Conservation (phyloP, 164 flowering plant genomes). For the Kingdonia uniflora region DNA sequence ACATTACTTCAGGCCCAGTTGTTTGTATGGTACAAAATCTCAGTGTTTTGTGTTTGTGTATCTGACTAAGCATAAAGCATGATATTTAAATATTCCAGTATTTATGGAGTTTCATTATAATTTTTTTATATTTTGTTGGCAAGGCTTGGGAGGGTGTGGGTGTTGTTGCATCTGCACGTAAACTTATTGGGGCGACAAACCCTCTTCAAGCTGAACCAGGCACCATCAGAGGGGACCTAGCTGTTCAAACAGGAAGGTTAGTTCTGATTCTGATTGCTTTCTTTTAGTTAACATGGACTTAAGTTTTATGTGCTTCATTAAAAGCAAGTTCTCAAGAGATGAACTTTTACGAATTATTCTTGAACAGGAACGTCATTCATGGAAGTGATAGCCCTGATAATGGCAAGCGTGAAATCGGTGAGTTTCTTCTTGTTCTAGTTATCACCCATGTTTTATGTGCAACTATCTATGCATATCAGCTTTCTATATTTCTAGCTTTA, state of each 20-base stretch:
- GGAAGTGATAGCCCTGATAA: conserved; percentile 99
- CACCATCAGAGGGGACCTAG: conserved; percentile 94
- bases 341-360: too few relatives aligned
- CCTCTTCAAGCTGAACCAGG: conserved; percentile 98
- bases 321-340: too few relatives aligned
- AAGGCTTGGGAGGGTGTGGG: conserved; percentile 99
- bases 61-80: too few relatives aligned
- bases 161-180: conserved; percentile 93
- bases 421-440: neutral
- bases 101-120: too few relatives aligned
- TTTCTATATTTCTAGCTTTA: too few relatives aligned
- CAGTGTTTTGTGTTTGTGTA: too few relatives aligned
- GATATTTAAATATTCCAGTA: too few relatives aligned
- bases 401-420: conserved; percentile 93
- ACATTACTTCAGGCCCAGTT: conserved; percentile 96
- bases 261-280: conserved; percentile 1
- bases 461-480: too few relatives aligned
- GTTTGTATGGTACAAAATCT: conserved; percentile 78
- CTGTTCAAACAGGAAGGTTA: conserved; percentile 97
- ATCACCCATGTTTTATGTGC: too few relatives aligned
- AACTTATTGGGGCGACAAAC: conserved; percentile 84
- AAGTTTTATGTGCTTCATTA: too few relatives aligned
- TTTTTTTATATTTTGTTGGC: conserved; percentile 10
- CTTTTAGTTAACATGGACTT: too few relatives aligned
- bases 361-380: conserved; percentile 84